These are phyloP conservation scores for Stephania japonica DNA, from an alignment of 164 flowering plant genomes.

Conservation along the genomic window DNA sequence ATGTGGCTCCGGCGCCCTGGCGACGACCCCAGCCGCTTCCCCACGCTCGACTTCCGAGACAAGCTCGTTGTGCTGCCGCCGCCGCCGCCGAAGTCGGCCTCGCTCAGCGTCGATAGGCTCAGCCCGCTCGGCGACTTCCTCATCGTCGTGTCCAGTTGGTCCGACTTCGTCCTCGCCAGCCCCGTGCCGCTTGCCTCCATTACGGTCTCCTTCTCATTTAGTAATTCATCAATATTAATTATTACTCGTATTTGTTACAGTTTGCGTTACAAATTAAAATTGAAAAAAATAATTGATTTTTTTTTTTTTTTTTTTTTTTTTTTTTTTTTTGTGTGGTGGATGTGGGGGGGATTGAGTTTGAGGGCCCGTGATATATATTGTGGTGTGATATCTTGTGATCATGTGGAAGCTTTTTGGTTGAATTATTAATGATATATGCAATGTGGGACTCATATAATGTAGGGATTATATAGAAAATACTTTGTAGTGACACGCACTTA, in stretches of 20 bases:
- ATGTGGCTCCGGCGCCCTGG: conserved; percentile 59
- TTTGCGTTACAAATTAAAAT: too few species aligned
- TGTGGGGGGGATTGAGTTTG: too few species aligned
- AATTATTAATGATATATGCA: too few species aligned
- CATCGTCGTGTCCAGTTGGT: conserved; percentile 45
- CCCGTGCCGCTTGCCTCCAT: conserved; percentile 31
- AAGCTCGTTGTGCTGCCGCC: conserved; percentile 17
- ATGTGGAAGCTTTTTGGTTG: too few species aligned
- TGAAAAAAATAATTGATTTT: too few species aligned
- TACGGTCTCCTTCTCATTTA: not conserved
- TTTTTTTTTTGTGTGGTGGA: not conserved
- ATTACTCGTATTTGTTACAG: too few species aligned
- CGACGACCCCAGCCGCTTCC: conserved; percentile 45
- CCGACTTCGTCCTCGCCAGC: conserved; percentile 64
- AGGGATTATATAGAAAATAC: too few species aligned
- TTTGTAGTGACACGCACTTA: too few species aligned
- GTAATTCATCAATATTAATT: too few species aligned
- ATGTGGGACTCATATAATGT: too few species aligned
- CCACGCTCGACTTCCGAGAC: conserved; percentile 55
- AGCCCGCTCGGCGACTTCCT: conserved; percentile 40
- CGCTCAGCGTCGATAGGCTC: conserved; percentile 16
- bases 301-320: not conserved
- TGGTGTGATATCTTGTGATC: not conserved
- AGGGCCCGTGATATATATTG: not conserved
- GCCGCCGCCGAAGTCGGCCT: conserved; percentile 12